Evolutionary conservation across 1,139 yeast genomes (phyloP).

Genomic region (Diutina neorugosa): DNA sequence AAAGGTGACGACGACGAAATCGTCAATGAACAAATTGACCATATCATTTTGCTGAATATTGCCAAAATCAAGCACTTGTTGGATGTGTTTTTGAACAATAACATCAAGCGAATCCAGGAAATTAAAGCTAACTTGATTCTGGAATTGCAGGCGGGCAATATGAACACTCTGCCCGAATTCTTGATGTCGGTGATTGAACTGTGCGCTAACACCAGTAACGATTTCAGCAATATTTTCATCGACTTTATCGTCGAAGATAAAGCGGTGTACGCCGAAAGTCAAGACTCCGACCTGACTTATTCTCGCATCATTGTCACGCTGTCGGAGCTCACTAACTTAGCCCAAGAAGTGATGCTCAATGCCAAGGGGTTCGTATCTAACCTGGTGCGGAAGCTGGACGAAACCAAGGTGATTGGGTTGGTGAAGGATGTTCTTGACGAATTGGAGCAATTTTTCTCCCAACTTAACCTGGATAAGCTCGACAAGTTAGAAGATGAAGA

Average conservation of each 20-base stretch:
- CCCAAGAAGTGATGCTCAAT: slow-evolving; percentile 56
- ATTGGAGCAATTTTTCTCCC: slow-evolving; percentile 51
- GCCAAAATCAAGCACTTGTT: slow-evolving; percentile 44
- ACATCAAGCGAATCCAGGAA: slow-evolving; percentile 64
- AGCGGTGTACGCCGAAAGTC: slow-evolving; percentile 28
- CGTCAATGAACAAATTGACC: slow-evolving; percentile 48
- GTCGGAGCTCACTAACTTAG: slow-evolving; percentile 52
- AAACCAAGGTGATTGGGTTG: slow-evolving; percentile 35
- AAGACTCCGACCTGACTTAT: slow-evolving; percentile 41
- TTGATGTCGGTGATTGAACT: slow-evolving; percentile 61
- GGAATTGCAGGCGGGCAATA: slow-evolving; percentile 77
- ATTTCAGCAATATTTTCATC: slow-evolving; percentile 71
- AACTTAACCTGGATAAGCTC: slow-evolving; percentile 43
- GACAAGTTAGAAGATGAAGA: slow-evolving; percentile 40
- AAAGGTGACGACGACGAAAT: slow-evolving; percentile 29
- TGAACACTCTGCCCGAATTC: slow-evolving; percentile 65
- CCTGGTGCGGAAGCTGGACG: slow-evolving; percentile 37
- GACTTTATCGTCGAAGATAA: slow-evolving; percentile 70
- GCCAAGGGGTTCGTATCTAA: slow-evolving; percentile 58
- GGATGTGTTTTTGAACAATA: slow-evolving; percentile 63
- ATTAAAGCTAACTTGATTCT: slow-evolving; percentile 61
- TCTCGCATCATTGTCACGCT: slow-evolving; percentile 50
- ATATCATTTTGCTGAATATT: slow-evolving; percentile 33
- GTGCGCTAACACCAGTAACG: slow-evolving; percentile 63
- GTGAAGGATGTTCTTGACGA: slow-evolving; percentile 50